Evolutionary conservation across 352 stramenopile genomes (phyloP).

Genomic region (Pythium aquatile): DNA sequence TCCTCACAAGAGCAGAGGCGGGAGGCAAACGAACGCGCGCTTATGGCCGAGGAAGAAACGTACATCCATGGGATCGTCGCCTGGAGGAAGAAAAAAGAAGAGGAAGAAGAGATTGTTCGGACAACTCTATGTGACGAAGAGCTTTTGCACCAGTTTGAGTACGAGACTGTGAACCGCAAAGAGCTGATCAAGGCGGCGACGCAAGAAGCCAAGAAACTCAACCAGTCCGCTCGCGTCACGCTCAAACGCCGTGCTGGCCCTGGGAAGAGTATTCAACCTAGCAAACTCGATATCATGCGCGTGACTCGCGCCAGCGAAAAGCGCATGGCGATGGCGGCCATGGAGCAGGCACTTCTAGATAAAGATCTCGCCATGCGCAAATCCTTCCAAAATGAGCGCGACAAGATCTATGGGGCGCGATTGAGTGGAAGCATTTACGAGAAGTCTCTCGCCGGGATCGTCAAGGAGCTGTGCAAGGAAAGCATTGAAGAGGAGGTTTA

Average conservation of each 20-base stretch:
- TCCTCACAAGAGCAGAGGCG: slow-evolving; percentile 19
- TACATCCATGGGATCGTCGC: slow-evolving; percentile 31
- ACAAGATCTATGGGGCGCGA: slow-evolving; percentile 23
- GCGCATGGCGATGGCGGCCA: slow-evolving; percentile 50
- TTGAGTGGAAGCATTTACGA: slow-evolving; percentile 31
- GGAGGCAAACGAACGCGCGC: slow-evolving; percentile 28
- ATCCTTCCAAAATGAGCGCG: slow-evolving; percentile 34
- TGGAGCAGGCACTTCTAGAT: slow-evolving; percentile 44
- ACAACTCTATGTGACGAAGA: slow-evolving; percentile 39
- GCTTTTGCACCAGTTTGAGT: slow-evolving; percentile 44
- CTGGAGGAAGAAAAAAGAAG: slow-evolving; percentile 44
- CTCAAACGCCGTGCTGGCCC: slow-evolving; percentile 20
- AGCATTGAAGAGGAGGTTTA: slow-evolving; percentile 22
- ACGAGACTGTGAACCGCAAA: slow-evolving; percentile 39
- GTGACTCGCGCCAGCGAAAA: slow-evolving; percentile 61
- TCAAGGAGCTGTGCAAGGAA: slow-evolving; percentile 32
- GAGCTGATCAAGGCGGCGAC: slow-evolving; percentile 23
- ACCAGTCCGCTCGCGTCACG: slow-evolving; percentile 33
- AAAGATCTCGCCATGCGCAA: slow-evolving; percentile 34
- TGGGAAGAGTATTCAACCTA: slow-evolving; percentile 19
- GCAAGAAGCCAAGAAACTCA: slow-evolving; percentile 37
- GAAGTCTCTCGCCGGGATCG: slow-evolving; percentile 24
- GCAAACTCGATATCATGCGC: slow-evolving; percentile 45
- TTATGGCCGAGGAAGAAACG: slow-evolving; percentile 51
- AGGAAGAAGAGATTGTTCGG: slow-evolving; percentile 34